Evolutionary conservation across 495 filamentous ascomycete species (phyloP).

Genomic region (Astrothelium subdiscretum): DNA sequence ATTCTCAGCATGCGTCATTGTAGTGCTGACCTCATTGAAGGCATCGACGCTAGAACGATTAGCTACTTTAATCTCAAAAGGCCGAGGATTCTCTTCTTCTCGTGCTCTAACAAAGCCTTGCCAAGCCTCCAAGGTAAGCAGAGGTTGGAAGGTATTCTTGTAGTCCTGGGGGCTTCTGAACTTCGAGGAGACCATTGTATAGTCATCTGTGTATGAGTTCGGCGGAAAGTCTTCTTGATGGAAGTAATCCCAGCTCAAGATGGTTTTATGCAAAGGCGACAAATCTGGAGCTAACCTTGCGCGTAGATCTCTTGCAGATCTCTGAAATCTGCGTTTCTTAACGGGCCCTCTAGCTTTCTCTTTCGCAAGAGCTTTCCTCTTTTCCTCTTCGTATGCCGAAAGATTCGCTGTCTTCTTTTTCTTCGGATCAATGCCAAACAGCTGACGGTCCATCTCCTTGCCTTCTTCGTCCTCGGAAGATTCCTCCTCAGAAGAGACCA

Average conservation of each 20-base stretch:
- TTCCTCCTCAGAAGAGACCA: conserved; percentile 64
- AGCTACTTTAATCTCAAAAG: conserved; percentile 72
- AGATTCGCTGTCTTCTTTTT: conserved; percentile 13
- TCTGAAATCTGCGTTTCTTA: conserved; percentile 61
- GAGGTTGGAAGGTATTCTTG: conserved; percentile 77
- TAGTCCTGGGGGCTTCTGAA: conserved; percentile 70
- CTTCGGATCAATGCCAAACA: conserved; percentile 14
- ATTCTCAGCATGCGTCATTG: conserved; percentile 54
- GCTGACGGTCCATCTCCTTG: conserved; percentile 14
- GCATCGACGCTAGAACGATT: conserved; percentile 82
- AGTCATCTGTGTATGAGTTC: conserved; percentile 51
- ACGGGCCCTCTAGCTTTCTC: conserved; percentile 51
- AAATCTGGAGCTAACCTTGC: conserved; percentile 85
- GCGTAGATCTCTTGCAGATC: conserved; percentile 84
- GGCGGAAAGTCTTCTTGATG: conserved; percentile 76
- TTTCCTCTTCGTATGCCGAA: conserved; percentile 26
- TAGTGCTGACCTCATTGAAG: conserved; percentile 81
- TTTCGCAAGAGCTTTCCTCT: conserved; percentile 23
- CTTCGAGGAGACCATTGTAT: conserved; percentile 58
- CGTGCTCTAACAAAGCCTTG: conserved; percentile 80
- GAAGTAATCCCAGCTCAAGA: conserved; percentile 90
- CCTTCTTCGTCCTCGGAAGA: conserved; percentile 62
- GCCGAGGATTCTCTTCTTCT: conserved; percentile 68
- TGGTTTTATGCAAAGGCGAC: conserved; percentile 66
- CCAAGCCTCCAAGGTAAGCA: conserved; percentile 91